Evolutionary conservation across 2,329 filamentous ascomycete species (phyloP), one percentile per base, ranked within the genome.

Genomic region (Beauveria caledonica): DNA sequence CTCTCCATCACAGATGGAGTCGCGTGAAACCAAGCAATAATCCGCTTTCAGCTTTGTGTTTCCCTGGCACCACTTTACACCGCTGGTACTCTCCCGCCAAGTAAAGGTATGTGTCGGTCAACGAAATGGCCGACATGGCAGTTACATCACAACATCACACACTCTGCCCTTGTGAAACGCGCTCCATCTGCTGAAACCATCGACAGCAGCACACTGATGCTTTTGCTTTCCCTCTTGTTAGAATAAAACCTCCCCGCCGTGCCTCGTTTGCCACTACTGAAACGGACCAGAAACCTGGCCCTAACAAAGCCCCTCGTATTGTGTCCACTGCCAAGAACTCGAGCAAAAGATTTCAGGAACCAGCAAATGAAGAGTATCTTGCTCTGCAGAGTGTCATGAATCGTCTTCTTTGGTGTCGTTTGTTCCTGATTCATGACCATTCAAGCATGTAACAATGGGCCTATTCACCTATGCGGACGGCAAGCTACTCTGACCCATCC

Each of bases 281-380:
- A 60, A 60, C 58, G 45, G 9, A 19, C 50, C 50, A 45, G 45
- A 60, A 60, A 60, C 58, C 23, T n/a, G 23, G 48, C 56, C 39
- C 55, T 21, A 50, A 27, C 19, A 4, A 9, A 39, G 27, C 23
- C 19, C 40, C 9, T 40, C 48, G 50, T 55, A 33, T 45, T 45
- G 27, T 33, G 40, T 17, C 52, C 39, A 55, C 25, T 33, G 23
- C 23, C 39, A 55, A 36, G 40, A 45, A 45, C 8, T 45, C 40
- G 23, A 39, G 39, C n/a, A 25, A 25, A 15, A 27, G 45, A 48
- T n/a, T n/a, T 13, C 7, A 17, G 23, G 17, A 36, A 11, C 29
- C 29, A 33, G 29, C 29, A 33, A 33, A 33, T 33, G 29, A 33
- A 33, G 29, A 33, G 29, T 15, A 36, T 36, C 11, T 36, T 36